Base-by-base conservation (phyloP, 2,329 filamentous ascomycete species). In the Leptographium radiaticola region DNA sequence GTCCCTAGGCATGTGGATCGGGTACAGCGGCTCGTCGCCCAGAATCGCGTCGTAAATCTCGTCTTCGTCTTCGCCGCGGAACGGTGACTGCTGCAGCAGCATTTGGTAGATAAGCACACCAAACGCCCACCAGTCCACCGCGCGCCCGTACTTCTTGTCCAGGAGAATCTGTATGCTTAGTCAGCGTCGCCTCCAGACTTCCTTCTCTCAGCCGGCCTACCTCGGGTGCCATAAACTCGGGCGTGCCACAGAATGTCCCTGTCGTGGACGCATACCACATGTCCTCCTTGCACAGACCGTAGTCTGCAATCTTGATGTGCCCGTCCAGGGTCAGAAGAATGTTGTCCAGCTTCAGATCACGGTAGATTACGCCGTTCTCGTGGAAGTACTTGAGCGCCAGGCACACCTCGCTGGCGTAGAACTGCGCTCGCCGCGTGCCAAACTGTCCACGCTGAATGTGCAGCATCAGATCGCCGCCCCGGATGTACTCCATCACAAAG, bases 401-500 rank as follows among this genome's bases (percentile, higher is more conserved):
- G 74, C 93, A 96, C 53, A 98, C 94, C 68, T 98, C 93, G 13
- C 91, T 89, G 49, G 93, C 94, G 66, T 98, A 98, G 69, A 98
- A 98, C 86, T 98, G 93, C 59, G 93, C 91, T 61, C 93, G 83
- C 71, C 95, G 97, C 8, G 89, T 87, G 54, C 91, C 91, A 65
- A 98, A 98, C 65, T 95, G 88, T 18, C 91, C 91, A 56, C 93
- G 83, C 69, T 98, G 93, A 66, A 98, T 98, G 71, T 98, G 93
- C 71, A 97, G 76, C 93, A 98, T 98, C 66, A 98, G 71, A 76
- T 98, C 93, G 73, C 93, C 93, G 74, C 93, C 93, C 66, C 89
- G 95, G 59, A 98, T 89, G 67, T 98, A 98, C 72, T 98, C 93
- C 91, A 97, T 97, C 59, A 98, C 93, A 66, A 98, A 98, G 73